Percentiles rank a stretch among this genome's conserved stretches.
phyloP scores from a whole-genome alignment of 192 early-diverging fungal species.

The Dissophora globulifera region DNA sequence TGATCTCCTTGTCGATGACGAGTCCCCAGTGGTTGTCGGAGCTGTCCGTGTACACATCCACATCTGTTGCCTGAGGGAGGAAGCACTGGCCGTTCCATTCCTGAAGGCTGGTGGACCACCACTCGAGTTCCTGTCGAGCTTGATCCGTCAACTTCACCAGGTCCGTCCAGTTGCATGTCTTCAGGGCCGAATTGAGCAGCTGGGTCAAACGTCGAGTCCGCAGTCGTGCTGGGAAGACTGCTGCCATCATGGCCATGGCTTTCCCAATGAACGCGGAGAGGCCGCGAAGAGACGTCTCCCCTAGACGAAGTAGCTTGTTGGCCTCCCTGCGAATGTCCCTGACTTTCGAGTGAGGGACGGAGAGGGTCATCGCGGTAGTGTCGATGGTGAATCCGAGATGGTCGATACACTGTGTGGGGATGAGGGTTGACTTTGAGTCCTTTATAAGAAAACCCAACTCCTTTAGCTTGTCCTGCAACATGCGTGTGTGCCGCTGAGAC shows the following conservation, averaged over 20 bases:
- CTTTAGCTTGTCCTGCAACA: slow-evolving; percentile 7
- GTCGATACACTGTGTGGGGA: slow-evolving; percentile 12
- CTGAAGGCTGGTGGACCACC: background rate
- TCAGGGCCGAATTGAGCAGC: slow-evolving; percentile 28
- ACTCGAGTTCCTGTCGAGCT: slow-evolving; percentile 1
- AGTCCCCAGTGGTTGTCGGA: slow-evolving; percentile 11
- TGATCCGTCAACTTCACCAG: background rate
- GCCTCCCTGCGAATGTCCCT: background rate
- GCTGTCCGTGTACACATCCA: slow-evolving; percentile 36
- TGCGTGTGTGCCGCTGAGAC: background rate
- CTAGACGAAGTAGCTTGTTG: background rate
- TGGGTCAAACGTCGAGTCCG: slow-evolving; percentile 16
- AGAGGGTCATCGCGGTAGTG: slow-evolving; percentile 31
- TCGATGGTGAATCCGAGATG: slow-evolving; percentile 37
- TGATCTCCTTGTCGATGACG: slow-evolving; percentile 3
- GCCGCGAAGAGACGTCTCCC: background rate
- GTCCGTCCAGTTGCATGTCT: slow-evolving; percentile 8
- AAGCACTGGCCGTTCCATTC: slow-evolving; percentile 31
- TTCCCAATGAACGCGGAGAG: slow-evolving; percentile 16
- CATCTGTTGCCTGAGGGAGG: slow-evolving; percentile 7
- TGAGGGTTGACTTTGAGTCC: slow-evolving; percentile 11
- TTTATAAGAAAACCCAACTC: slow-evolving; percentile 24
- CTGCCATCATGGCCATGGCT: slow-evolving; percentile 15
- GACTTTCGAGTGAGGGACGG: slow-evolving; percentile 9
- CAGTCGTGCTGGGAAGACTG: slow-evolving; percentile 32